Evolutionary conservation across 2,329 filamentous ascomycete genomes (phyloP).

Genomic region (Fusarium drepaniforme): DNA sequence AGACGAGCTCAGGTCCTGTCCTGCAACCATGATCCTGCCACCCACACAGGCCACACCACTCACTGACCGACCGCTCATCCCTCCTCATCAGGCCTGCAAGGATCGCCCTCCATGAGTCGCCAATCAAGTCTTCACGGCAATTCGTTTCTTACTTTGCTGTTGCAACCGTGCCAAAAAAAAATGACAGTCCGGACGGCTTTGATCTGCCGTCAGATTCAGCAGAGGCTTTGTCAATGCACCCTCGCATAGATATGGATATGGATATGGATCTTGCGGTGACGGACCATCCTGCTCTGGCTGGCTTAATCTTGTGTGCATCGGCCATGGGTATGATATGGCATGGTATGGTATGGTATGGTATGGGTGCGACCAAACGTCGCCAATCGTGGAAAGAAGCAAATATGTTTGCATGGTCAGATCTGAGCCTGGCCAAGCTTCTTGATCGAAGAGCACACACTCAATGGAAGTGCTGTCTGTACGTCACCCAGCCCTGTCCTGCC

Average conservation of each 20-base stretch:
- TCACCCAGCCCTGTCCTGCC: slow-evolving; percentile 2
- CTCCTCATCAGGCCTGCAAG: slow-evolving; percentile 12
- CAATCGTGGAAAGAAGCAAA: slow-evolving; percentile 17
- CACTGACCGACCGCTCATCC: slow-evolving; percentile 2
- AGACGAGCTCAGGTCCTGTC: not conserved
- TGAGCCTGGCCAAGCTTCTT: slow-evolving; percentile 2
- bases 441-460: slow-evolving; percentile 5
- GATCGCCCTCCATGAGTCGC: slow-evolving; percentile 2
- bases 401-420: slow-evolving; percentile 12
- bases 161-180: slow-evolving; percentile 5
- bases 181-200: slow-evolving; percentile 5
- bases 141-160: slow-evolving; percentile 6
- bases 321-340: not conserved
- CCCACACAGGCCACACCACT: not conserved
- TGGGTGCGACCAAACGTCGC: slow-evolving; percentile 6
- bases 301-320: slow-evolving; percentile 7
- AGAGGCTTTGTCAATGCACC: slow-evolving; percentile 8
- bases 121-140: slow-evolving; percentile 18
- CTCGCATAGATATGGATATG: slow-evolving; percentile 13
- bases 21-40: slow-evolving; percentile 2
- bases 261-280: slow-evolving; percentile 17
- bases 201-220: slow-evolving; percentile 18
- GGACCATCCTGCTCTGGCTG: slow-evolving; percentile 8
- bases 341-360: not conserved
- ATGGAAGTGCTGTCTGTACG: slow-evolving; percentile 9